These are phyloP conservation scores for Fennellomyces sp. DNA, from an alignment of 371 early-diverging fungal species.

Conservation along the genomic window DNA sequence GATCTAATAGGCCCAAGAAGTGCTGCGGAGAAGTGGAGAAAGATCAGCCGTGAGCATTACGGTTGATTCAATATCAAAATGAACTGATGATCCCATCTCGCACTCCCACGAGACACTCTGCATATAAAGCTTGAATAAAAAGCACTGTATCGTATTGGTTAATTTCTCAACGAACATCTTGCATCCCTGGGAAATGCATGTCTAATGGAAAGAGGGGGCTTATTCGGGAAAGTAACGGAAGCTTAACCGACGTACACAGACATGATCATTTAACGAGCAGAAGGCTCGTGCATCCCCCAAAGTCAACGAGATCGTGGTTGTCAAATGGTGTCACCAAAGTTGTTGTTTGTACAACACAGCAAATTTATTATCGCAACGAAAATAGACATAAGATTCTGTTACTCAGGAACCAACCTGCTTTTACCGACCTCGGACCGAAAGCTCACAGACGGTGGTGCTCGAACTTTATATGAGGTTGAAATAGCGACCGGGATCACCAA, in stretches of 20 bases:
- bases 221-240: constrained; percentile 2
- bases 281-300: constrained; percentile 4
- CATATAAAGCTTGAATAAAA: too few relatives aligned
- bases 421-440: not conserved
- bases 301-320: constrained; percentile 2
- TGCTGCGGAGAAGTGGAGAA: not conserved
- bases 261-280: not conserved
- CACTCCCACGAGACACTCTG: too few relatives aligned
- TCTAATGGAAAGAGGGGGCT: not conserved
- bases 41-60: too few relatives aligned
- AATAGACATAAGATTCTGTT: not conserved
- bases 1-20: too few relatives aligned
- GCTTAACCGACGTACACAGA: not conserved
- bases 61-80: too few relatives aligned
- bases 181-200: not conserved
- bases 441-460: not conserved
- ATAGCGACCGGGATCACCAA: constrained; percentile 1
- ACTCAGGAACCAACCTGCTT: not conserved
- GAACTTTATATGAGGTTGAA: not conserved
- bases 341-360: not conserved
- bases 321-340: constrained; percentile 1
- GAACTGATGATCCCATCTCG: too few relatives aligned
- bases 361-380: not conserved
- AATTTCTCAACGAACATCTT: too few relatives aligned
- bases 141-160: too few relatives aligned